phyloP scores from a whole-genome alignment of 441 rosid genomes.

The Metrosideros polymorpha region DNA sequence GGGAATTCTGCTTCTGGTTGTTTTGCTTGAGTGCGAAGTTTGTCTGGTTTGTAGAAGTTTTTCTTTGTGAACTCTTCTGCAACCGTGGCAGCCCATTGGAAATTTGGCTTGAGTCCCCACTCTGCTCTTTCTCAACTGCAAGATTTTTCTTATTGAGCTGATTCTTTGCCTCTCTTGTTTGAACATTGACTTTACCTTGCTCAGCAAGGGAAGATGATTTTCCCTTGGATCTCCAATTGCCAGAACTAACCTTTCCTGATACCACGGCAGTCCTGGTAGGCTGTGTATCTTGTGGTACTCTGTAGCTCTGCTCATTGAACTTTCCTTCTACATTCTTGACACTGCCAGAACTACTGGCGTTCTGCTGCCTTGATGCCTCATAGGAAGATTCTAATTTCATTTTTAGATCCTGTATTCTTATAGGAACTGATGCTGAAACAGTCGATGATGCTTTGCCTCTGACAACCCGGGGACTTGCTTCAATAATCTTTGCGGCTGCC shows the following conservation, averaged over 20 bases:
- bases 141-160: slow-evolving; percentile 17
- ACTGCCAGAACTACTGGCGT: slow-evolving; percentile 10
- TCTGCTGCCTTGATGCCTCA: slow-evolving; percentile 29
- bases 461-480: slow-evolving; percentile 40
- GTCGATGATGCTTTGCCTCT: slow-evolving; percentile 24
- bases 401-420: slow-evolving; percentile 67
- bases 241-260: slow-evolving; percentile 21
- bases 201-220: slow-evolving; percentile 29
- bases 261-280: slow-evolving; percentile 9
- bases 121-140: slow-evolving; percentile 27
- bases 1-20: slow-evolving; percentile 65
- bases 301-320: slow-evolving; percentile 19
- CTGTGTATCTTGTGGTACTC: slow-evolving; percentile 14
- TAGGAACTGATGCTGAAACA: slow-evolving; percentile 52
- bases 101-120: slow-evolving; percentile 26
- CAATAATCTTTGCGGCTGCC: slow-evolving; percentile 75
- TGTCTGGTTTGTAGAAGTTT: slow-evolving; percentile 23
- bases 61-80: slow-evolving; percentile 30
- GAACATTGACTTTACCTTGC: slow-evolving; percentile 32
- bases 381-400: slow-evolving; percentile 68
- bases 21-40: slow-evolving; percentile 43
- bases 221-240: slow-evolving; percentile 28
- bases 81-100: slow-evolving; percentile 19
- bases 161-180: slow-evolving; percentile 29
- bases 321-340: slow-evolving; percentile 20